A percentile compares a stretch with the other conserved stretches of the same genome.
These are phyloP conservation scores for Diplodia corticola DNA, from an alignment of 2,329 filamentous ascomycete genomes.

Conservation along the genomic window DNA sequence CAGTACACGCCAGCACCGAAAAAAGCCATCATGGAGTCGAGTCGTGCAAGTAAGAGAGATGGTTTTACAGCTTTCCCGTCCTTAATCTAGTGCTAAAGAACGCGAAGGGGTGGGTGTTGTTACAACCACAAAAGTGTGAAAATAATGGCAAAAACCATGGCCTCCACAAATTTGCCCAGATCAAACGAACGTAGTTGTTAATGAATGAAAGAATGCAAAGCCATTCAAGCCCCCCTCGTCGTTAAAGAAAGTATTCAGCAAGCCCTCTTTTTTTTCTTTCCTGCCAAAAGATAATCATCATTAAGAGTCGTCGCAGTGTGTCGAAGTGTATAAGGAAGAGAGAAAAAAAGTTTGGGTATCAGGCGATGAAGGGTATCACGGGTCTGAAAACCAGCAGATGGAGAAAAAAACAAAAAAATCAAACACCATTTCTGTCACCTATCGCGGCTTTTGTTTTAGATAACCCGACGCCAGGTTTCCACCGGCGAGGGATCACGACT, in stretches of 20 bases:
- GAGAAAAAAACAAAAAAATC: neutral
- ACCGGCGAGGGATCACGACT: neutral
- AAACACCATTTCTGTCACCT: neutral
- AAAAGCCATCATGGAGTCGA: neutral
- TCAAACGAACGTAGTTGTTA: conserved; percentile 7
- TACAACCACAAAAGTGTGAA: neutral
- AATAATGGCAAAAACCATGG: neutral
- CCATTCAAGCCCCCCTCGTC: conserved; percentile 6
- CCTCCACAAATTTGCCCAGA: neutral
- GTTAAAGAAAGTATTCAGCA: neutral
- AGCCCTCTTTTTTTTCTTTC: neutral
- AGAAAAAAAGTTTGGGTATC: neutral
- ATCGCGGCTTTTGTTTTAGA: neutral
- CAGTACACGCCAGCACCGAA: neutral
- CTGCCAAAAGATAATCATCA: neutral
- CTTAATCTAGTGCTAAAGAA: too few species aligned
- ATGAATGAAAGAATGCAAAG: neutral
- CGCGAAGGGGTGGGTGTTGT: too few species aligned
- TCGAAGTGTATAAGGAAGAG: neutral
- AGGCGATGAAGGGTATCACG: conserved; percentile 11
- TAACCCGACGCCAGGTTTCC: conserved; percentile 3
- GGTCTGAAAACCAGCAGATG: conserved; percentile 6
- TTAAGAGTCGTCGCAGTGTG: conserved; percentile 6
- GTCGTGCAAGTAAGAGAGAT: too few species aligned
- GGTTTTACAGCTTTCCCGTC: too few species aligned